Base-by-base conservation (phyloP, 352 stramenopile species). In the Globisporangium echinulatum region DNA sequence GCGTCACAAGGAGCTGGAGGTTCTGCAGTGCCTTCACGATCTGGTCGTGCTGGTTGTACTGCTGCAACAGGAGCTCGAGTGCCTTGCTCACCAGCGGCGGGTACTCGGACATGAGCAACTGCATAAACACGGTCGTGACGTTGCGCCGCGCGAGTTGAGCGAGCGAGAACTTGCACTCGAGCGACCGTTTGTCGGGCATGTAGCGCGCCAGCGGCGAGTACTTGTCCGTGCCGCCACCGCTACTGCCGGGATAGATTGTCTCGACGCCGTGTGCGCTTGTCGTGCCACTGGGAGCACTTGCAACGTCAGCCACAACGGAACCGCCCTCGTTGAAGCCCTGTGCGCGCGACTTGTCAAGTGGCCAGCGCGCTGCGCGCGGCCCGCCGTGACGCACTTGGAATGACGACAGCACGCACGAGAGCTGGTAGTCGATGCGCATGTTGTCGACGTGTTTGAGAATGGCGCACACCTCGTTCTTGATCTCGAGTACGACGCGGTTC, bases 101-200 rank as follows among this genome's bases (percentile, higher is more conserved):
- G 61, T 90, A 85, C 56, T 88, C 78, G 52, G 88, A 88, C 81
- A 90, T 88, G 4, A 90, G 69, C 78, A 88, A 77, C 57, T 90
- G 81, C 75, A 88, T 82, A 13, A 90, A 64, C 19, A 90, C 68
- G 2, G 78, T 88, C 11, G 75, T 79, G 42, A 84, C 66, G 38
- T 69, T 64, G 50, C 73, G 75, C 9, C 55, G 52, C 3, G 74
- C 69, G 40, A 90, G 56, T 47, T 67, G 62, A 8, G 66, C 59
- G 0, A 90, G 73, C 42, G 78, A 87, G 46, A 85, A 72, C 49
- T 73, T 83, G 69, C 81, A 88, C 13, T 87, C 77, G 49, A 87
- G 62, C 3, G 74, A 73, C 37, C 65, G 69, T 8, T 70, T 72
- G 19, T 68, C 72, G n/a, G 75, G 79, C 14, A 85, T 62, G 54